Base-by-base conservation (phyloP, 2,329 filamentous ascomycete species). In the Leptoxyphium fumago region DNA sequence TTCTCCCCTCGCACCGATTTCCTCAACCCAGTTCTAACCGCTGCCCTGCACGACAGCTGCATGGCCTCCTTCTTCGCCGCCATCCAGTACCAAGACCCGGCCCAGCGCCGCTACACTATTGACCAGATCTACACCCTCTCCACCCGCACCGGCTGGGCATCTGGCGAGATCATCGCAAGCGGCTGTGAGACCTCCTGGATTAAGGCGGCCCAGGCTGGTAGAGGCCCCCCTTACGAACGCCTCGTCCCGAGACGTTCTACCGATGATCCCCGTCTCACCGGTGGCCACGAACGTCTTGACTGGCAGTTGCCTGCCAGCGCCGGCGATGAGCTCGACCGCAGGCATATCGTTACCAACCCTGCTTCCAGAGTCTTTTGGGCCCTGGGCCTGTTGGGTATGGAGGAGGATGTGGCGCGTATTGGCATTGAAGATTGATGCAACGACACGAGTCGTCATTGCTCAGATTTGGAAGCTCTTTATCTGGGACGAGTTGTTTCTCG, bases 171-270 rank as follows among this genome's bases (percentile, higher is more conserved):
- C 36, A 89, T 95, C 49, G 85, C 85, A 0, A 72, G 76, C 41
- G 87, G 86, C 1, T 94, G 86, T 60, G 88, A 96, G 62, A 80
- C 78, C 2, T 74, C 78, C 0, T 98, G 91, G 91, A 72, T 75
- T 46, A 84, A 80, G 57, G 79, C 82, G 1, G 82, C 77, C 2
- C 74, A 80, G 48, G 69, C 82, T 52, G 84, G 84, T 0, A 73
- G 77, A 39, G 89, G 87, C 0, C 86, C 87, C 3, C 78, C 78
- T 1, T 95, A 94, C 59, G 61, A 66, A 42, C 68, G 74, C 10
- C 49, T 58, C 21, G 52, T 56, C 13, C 39, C 56, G 29, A 46
- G 46, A 17, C 48, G 53, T 42, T 13, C 46, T 11, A 55, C 50
- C 34, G 52, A 56, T 13, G 60, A 61, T 46, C 55, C 57, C 6